These are phyloP conservation scores for Royoungia palumana DNA, from an alignment of 768 basidiomycete species.

Conservation along the genomic window DNA sequence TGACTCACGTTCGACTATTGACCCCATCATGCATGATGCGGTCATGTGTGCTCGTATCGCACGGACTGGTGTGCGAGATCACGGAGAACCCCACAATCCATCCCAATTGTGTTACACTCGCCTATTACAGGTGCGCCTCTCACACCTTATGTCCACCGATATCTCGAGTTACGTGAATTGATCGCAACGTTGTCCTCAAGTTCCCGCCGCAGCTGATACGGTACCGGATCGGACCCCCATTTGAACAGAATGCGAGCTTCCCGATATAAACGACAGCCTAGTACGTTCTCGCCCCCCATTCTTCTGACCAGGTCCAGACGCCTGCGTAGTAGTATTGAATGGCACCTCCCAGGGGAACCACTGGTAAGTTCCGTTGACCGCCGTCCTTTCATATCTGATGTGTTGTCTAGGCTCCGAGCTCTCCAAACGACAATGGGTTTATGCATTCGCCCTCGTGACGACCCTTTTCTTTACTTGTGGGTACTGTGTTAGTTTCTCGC, in stretches of 20 bases:
- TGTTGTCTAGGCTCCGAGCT: conserved; percentile 36
- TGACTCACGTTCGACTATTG: too few species aligned
- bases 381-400: neutral
- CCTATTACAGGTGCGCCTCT: conserved; percentile 4
- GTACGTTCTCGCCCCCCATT: conserved; percentile 2
- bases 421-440: conserved; percentile 45
- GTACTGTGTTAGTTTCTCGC: conserved; percentile 14
- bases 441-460: conserved; percentile 66
- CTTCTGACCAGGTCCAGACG: neutral
- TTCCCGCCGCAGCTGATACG: neutral
- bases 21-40: too few species aligned
- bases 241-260: neutral
- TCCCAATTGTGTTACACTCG: neutral
- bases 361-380: conserved; percentile 30
- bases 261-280: conserved; percentile 12
- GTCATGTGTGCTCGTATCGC: too few species aligned
- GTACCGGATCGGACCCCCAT: neutral
- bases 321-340: conserved; percentile 25
- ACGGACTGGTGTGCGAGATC: too few species aligned
- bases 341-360: conserved; percentile 40
- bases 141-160: neutral
- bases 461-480: conserved; percentile 73
- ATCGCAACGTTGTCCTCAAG: neutral
- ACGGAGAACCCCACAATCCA: neutral
- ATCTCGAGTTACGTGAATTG: neutral